These are phyloP conservation scores for Leishmania gerbilli DNA, from an alignment of 208 protist species.

Conservation along the genomic window DNA sequence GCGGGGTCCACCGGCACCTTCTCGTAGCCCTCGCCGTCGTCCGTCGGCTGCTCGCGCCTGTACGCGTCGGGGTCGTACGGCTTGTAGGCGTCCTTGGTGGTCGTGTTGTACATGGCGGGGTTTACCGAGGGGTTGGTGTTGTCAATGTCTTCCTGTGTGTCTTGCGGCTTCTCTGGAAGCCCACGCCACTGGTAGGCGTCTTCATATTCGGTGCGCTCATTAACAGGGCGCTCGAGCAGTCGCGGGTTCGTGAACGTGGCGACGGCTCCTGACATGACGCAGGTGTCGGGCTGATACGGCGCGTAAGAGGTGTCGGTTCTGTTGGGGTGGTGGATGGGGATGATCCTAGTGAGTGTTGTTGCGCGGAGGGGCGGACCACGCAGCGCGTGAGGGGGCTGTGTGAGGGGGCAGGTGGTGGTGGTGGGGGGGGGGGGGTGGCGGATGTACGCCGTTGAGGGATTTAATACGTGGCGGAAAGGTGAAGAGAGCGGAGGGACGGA, in stretches of 20 bases:
- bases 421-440: background rate
- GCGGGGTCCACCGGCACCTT: constrained; percentile 22
- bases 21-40: background rate
- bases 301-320: too few relatives aligned
- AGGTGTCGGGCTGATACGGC: background rate
- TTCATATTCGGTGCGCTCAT: constrained; percentile 33
- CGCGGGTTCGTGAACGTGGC: background rate
- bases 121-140: constrained; percentile 18
- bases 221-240: background rate
- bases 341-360: too few relatives aligned
- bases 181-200: constrained; percentile 38
- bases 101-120: constrained; percentile 7
- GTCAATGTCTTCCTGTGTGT: background rate
- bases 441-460: background rate
- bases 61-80: constrained; percentile 22
- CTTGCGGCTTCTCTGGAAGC: constrained; percentile 4
- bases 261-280: constrained; percentile 1
- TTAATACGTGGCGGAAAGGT: background rate
- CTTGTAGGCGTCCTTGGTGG: constrained; percentile 15
- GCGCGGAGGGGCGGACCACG: background rate
- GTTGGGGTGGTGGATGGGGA: too few relatives aligned
- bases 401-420: too few relatives aligned
- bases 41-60: constrained; percentile 9
- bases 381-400: too few relatives aligned
- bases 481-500: background rate